A percentile compares a stretch with the other conserved stretches of the same genome.
phyloP scores from a whole-genome alignment of 257 asterid genomes.

The Capsicum baccatum region DNA sequence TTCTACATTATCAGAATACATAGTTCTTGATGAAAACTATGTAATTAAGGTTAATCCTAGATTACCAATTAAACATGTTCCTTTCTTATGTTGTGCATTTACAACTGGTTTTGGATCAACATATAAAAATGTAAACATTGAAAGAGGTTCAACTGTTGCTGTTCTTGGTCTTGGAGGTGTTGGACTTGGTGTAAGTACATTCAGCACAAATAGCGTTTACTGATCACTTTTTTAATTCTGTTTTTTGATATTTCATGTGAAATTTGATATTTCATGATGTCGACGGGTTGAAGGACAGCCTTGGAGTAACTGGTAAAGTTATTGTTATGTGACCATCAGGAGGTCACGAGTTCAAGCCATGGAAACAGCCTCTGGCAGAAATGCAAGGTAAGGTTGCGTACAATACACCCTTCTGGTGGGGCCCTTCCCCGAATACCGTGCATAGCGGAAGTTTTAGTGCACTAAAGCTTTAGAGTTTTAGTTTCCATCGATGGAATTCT shows the following conservation, averaged over 20 bases:
- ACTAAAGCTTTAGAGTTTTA: too few species aligned
- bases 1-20: conserved; percentile 82
- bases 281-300: too few species aligned
- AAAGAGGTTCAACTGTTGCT: conserved; percentile 74
- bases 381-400: too few species aligned
- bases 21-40: conserved; percentile 57
- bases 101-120: conserved; percentile 82
- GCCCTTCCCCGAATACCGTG: too few species aligned
- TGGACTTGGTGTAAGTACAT: conserved; percentile 69
- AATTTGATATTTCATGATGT: not conserved
- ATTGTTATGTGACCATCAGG: too few species aligned
- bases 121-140: conserved; percentile 50
- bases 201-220: not conserved
- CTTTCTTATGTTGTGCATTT: conserved; percentile 77
- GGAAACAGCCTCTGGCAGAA: too few species aligned
- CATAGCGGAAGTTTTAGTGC: too few species aligned
- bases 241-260: not conserved
- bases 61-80: conserved; percentile 62
- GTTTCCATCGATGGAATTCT: too few species aligned
- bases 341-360: too few species aligned
- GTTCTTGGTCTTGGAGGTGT: conserved; percentile 87
- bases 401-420: too few species aligned
- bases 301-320: too few species aligned
- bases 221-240: not conserved
- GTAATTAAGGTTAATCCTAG: conserved; percentile 67